These are phyloP conservation scores for Glebionis coronaria DNA, from an alignment of 129 eudicot species.

Conservation along the genomic window DNA sequence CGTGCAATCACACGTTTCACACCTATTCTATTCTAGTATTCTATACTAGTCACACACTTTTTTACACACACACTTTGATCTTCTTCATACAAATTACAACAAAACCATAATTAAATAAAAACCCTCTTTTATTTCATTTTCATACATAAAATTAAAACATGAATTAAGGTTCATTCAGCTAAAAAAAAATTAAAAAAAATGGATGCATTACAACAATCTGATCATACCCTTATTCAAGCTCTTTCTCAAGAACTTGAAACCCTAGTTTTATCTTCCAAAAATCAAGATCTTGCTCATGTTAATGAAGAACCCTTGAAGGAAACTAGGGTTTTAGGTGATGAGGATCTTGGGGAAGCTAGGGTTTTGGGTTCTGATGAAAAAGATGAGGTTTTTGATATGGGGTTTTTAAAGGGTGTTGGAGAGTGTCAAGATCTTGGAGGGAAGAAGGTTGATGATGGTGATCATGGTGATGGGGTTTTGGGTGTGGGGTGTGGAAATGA, in stretches of 20 bases:
- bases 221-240: slow-evolving; percentile 8
- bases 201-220: slow-evolving; percentile 26
- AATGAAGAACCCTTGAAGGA: background rate
- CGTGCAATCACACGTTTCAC: slow-evolving; percentile 34
- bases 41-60: background rate
- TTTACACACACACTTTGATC: background rate
- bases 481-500: background rate
- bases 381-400: too few relatives aligned
- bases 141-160: too few relatives aligned
- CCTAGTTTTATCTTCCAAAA: slow-evolving; percentile 23
- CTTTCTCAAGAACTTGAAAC: slow-evolving; percentile 28
- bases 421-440: slow-evolving; percentile 1
- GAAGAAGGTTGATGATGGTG: too few relatives aligned
- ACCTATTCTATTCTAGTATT: slow-evolving; percentile 10
- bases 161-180: slow-evolving; percentile 18
- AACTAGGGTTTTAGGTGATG: background rate
- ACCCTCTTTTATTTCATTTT: slow-evolving; percentile 18
- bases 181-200: slow-evolving; percentile 24
- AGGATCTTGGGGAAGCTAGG: too few relatives aligned
- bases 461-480: too few relatives aligned
- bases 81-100: too few relatives aligned
- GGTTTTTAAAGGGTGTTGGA: slow-evolving; percentile 1
- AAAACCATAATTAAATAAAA: too few relatives aligned
- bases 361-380: too few relatives aligned
- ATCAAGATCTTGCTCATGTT: slow-evolving; percentile 7